A percentile compares a stretch with the other conserved stretches of the same genome.
Evolutionary conservation across 495 filamentous ascomycete species (phyloP).

Genomic region (Corynascus novoguineensis): DNA sequence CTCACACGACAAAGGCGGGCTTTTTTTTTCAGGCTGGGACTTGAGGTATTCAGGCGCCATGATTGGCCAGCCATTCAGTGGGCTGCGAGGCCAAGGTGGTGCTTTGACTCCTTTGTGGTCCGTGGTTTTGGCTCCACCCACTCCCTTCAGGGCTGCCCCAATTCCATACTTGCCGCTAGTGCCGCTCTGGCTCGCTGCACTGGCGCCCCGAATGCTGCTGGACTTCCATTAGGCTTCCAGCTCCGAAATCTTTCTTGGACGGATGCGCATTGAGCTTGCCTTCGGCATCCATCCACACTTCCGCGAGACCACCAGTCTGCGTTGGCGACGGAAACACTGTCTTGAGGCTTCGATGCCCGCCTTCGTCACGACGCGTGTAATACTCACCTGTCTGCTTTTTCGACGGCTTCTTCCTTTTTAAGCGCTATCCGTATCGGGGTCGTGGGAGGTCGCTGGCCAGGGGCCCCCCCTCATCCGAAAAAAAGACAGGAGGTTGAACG

Average conservation of each 20-base stretch:
- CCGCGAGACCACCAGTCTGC: neutral
- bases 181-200: neutral
- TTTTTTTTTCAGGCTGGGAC: neutral
- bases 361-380: neutral
- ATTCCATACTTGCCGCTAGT: neutral
- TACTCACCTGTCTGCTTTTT: constrained; percentile 3
- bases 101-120: neutral
- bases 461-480: constrained; percentile 27
- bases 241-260: neutral
- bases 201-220: neutral
- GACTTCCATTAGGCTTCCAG: neutral
- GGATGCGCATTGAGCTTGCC: neutral
- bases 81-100: constrained; percentile 7
- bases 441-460: constrained; percentile 19
- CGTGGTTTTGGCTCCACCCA: neutral
- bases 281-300: neutral
- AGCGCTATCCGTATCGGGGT: constrained; percentile 14
- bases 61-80: neutral
- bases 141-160: neutral
- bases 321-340: neutral
- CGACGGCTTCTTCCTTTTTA: neutral
- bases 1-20: neutral
- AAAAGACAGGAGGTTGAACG: constrained; percentile 33
- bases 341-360: neutral
- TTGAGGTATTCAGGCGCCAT: neutral